Base-by-base conservation (phyloP, 176 grass and related monocot species). In the Oryza rufipogon region DNA sequence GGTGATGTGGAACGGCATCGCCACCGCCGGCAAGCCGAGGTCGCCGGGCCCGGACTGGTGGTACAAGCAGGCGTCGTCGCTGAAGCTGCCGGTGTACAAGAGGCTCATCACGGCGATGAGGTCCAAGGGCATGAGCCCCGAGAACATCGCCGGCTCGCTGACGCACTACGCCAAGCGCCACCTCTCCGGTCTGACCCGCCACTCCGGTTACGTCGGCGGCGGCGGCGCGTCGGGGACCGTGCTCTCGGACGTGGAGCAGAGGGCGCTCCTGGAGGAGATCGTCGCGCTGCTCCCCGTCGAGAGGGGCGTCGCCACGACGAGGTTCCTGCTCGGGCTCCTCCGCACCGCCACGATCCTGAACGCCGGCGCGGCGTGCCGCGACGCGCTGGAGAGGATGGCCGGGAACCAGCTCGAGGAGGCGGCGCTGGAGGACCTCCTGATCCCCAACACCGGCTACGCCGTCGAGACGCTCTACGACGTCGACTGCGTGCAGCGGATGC, bases 401-500 rank as follows among this genome's bases (percentile, higher is more conserved):
- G 92, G 90, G 6, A 77, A 42, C 54, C 95, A 97, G 71, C 78
- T 97, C 46, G 90, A 97, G 68, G 92, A 91, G 16, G 92, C 90
- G 12, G 25, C 86, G 39, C 84, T 94, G 30, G 92, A 91, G 70
- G 95, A 97, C 71, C 76, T 97, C 16, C 73, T 94, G 42, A 97
- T 97, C 64, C 86, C 92, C 38, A 94, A 84, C 74, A 51, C 82
- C 28, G 65, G 77, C 0, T 95, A 95, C 79, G 85, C 92, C 5
- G 14, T 46, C 7, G 92, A 91, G 85, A 94, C 88, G 70, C 86
- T 97, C 19, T 97, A 97, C 75, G 92, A 97, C 81, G 78, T 97
- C 69, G 95, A 97, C 44, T 92, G 88, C 70, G 23, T 92, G 56
- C 95, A 94, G n/a, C 71, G 95, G 25, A 94, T 97, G 81, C 88